A percentile compares a stretch with the other conserved stretches of the same genome.
These are phyloP conservation scores for Zymoseptoria brevis DNA, from an alignment of 2,329 filamentous ascomycete genomes.

Conservation along the genomic window DNA sequence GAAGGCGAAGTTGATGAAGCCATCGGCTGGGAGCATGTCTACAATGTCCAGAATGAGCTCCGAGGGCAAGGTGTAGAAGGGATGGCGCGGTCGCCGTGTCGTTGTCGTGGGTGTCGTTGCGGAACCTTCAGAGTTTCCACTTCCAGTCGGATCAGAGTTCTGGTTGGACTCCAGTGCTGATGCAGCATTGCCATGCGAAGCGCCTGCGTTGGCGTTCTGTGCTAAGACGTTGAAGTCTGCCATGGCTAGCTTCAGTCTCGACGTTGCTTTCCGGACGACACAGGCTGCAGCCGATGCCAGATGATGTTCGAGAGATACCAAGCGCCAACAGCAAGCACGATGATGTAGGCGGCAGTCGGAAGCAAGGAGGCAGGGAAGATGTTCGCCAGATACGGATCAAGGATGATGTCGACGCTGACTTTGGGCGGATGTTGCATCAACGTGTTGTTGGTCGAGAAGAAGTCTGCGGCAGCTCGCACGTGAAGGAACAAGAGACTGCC, in stretches of 20 bases:
- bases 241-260: slow-evolving; percentile 15
- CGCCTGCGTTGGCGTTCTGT: background rate
- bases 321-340: slow-evolving; percentile 48
- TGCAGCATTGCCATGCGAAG: background rate
- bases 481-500: slow-evolving; percentile 55
- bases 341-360: slow-evolving; percentile 62
- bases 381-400: slow-evolving; percentile 80
- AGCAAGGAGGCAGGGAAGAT: slow-evolving; percentile 69
- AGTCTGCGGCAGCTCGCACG: slow-evolving; percentile 71
- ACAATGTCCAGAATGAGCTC: slow-evolving; percentile 43
- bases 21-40: slow-evolving; percentile 31
- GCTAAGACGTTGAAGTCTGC: too few species aligned
- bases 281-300: slow-evolving; percentile 25
- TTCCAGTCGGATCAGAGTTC: background rate
- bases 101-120: slow-evolving; percentile 3
- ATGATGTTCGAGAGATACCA: slow-evolving; percentile 45
- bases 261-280: slow-evolving; percentile 14
- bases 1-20: slow-evolving; percentile 40
- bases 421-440: slow-evolving; percentile 69
- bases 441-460: slow-evolving; percentile 64
- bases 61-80: slow-evolving; percentile 36
- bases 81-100: slow-evolving; percentile 16
- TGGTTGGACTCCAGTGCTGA: background rate
- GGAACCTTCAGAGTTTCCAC: background rate
- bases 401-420: slow-evolving; percentile 70